Percentiles rank a stretch among this genome's conserved stretches.
These are phyloP conservation scores for Papiliotrema flavescens DNA, from an alignment of 1,284 basidiomycete genomes.

Conservation along the genomic window DNA sequence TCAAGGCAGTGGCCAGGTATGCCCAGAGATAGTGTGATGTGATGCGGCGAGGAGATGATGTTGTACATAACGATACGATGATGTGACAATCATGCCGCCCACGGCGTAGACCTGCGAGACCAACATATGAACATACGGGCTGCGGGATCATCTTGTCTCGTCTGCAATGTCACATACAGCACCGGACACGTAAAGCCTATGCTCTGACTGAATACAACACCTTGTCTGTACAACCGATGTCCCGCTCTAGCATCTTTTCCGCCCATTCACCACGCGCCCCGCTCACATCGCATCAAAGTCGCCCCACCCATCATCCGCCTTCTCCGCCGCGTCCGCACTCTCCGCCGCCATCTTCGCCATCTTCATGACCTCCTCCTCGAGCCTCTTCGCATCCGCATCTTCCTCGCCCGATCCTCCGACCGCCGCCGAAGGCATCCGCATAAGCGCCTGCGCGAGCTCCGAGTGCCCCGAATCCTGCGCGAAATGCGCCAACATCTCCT, in stretches of 20 bases:
- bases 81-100: too few relatives aligned
- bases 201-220: too few relatives aligned
- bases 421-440: slow-evolving; percentile 1
- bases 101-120: too few relatives aligned
- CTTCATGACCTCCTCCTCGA: slow-evolving; percentile 8
- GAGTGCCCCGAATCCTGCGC: slow-evolving; percentile 6
- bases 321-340: background rate
- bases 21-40: too few relatives aligned
- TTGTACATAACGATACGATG: too few relatives aligned
- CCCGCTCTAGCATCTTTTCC: background rate
- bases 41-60: too few relatives aligned
- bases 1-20: too few relatives aligned
- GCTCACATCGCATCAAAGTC: background rate
- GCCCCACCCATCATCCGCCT: slow-evolving; percentile 2
- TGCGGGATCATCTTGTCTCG: too few relatives aligned
- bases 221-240: too few relatives aligned
- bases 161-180: too few relatives aligned
- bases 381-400: background rate
- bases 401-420: background rate
- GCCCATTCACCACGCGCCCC: background rate
- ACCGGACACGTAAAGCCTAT: too few relatives aligned
- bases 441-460: slow-evolving; percentile 7
- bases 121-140: too few relatives aligned
- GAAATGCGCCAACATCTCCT: slow-evolving; percentile 2
- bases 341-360: slow-evolving; percentile 1